Evolutionary conservation across 164 flowering plant genomes (phyloP).

Genomic region (Stephania cephalantha): DNA sequence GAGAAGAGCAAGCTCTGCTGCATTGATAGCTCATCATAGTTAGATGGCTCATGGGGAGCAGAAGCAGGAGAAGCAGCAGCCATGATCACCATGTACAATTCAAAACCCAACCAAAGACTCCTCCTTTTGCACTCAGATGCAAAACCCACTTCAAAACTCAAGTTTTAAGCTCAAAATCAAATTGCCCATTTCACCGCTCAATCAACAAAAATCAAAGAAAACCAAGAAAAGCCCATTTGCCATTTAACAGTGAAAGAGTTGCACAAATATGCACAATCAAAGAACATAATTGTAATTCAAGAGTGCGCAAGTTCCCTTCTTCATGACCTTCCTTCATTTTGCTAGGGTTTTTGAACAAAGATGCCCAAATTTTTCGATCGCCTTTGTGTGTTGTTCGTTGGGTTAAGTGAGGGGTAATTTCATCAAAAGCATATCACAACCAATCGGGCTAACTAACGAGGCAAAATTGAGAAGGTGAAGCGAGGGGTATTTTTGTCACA

Average conservation of each 20-base stretch:
- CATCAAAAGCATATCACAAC: no score
- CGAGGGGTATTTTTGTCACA: no score
- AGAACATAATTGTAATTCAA: no score
- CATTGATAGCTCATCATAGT: slow-evolving; percentile 82
- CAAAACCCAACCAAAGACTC: slow-evolving; percentile 1
- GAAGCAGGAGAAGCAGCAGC: slow-evolving; percentile 38
- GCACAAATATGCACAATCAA: no score
- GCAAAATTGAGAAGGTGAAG: no score
- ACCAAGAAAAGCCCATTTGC: slow-evolving; percentile 3
- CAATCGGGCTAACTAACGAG: no score
- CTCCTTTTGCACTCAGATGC: slow-evolving; percentile 1
- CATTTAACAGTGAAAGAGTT: neutral
- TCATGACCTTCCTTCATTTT: no score
- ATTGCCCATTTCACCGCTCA: slow-evolving; percentile 4
- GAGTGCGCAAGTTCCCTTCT: no score
- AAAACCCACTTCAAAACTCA: neutral
- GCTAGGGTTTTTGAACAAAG: no score
- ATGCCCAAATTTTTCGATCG: no score
- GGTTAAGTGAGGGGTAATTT: no score
- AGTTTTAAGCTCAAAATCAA: neutral
- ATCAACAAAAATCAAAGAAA: neutral
- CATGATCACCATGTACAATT: slow-evolving; percentile 36
- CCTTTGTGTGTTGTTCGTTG: no score
- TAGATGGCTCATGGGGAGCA: slow-evolving; percentile 41
- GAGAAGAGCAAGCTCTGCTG: slow-evolving; percentile 82